A percentile compares a stretch with the other conserved stretches of the same genome.
phyloP scores from a whole-genome alignment of 2,329 filamentous ascomycete species.

The Colletotrichum chrysophilum region DNA sequence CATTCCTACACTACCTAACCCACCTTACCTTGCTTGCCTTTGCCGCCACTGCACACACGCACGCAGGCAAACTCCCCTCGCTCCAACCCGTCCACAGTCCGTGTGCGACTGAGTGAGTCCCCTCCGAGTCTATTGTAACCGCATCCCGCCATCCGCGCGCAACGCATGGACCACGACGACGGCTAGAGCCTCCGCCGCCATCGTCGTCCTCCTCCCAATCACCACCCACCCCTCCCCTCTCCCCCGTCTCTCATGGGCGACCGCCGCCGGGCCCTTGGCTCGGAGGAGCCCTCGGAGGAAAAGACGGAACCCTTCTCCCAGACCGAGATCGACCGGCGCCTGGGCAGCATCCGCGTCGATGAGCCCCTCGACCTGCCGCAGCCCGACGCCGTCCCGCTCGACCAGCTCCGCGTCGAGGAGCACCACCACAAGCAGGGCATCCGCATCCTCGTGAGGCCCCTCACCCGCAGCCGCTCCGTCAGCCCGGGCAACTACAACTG shows the following conservation, averaged over 20 bases:
- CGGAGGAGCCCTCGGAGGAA: conserved; percentile 49
- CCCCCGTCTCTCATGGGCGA: conserved; percentile 48
- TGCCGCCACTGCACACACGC: background rate
- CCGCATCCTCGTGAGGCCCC: conserved; percentile 61
- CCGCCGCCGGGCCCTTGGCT: conserved; percentile 44
- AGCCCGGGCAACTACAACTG: conserved; percentile 62
- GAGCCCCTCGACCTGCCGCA: conserved; percentile 42
- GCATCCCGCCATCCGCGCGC: conserved; percentile 7
- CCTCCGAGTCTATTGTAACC: background rate
- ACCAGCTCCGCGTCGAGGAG: conserved; percentile 56
- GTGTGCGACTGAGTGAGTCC: background rate
- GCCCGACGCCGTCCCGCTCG: conserved; percentile 55
- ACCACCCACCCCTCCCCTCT: background rate
- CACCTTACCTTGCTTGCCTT: background rate
- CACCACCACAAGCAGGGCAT: conserved; percentile 60
- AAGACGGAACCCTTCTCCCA: conserved; percentile 65
- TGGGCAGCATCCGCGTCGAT: conserved; percentile 51
- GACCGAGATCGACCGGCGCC: conserved; percentile 57
- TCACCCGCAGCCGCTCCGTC: conserved; percentile 58
- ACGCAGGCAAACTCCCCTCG: background rate
- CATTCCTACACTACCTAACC: background rate
- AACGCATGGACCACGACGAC: conserved; percentile 22
- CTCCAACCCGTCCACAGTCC: background rate
- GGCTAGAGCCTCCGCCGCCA: conserved; percentile 5
- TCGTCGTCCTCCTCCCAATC: conserved; percentile 24